Base-by-base conservation (phyloP, 2,329 filamentous ascomycete species). In the Penicillium sp. region DNA sequence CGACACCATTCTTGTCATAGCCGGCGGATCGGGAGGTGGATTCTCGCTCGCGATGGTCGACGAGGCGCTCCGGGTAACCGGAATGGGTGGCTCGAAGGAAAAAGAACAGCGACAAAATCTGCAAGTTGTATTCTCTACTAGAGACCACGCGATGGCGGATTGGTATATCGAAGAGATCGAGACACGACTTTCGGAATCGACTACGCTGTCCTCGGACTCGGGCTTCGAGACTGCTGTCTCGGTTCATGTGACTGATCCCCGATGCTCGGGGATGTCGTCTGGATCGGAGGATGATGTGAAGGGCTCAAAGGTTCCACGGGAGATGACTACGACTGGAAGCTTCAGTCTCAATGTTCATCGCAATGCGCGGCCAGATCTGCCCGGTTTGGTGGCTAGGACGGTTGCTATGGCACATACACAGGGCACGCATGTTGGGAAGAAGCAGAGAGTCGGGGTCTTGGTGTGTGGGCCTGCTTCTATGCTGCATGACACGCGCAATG, bases 21-120 rank as follows among this genome's bases (percentile, higher is more conserved):
- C 80, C 0, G 82, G 84, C 14, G 83, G 84, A 0, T 81, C 83
- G 0, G 83, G 83, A 1, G 81, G 79, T 3, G 81, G 80, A 0
- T 83, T 80, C 67, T 75, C 76, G 2, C 64, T 85, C 1, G 76
- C 78, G 0, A 72, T 85, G 22, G 72, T 84, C 7, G 79, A 82
- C 61, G 73, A 78, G 38, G 70, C 67, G 14, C 54, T 75, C 2
- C 56, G 62, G 7, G 29, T 64, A 10, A 58, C 55, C 2, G 47
- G 47, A 1, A 45, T 55, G 4, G 29, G 49, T 2, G 21, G 45
- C 6, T 24, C 46, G 27, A 46, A 54, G n/a, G 32, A 39, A 42
- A 32, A 50, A 13, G 46, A 55, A 31, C 48, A 44, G 16, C 54
- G 56, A 1, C 54, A 54, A 5, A 57, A 56, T 16, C 50, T 64